Evolutionary conservation across 2,329 filamentous ascomycete genomes (phyloP).

Genomic region (Davidsoniella neocaledoniae): DNA sequence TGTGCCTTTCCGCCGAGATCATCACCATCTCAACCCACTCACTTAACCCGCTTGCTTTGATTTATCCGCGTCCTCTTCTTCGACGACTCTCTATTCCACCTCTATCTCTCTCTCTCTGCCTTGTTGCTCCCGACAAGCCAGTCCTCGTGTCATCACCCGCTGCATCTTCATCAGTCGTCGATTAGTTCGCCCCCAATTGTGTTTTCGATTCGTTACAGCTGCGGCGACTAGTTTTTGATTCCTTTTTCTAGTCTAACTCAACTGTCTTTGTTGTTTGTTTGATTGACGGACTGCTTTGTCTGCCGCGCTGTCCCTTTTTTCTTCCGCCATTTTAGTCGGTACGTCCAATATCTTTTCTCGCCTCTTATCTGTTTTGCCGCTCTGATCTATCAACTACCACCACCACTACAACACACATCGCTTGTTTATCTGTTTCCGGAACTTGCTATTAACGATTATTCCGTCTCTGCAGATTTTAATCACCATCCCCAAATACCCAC

Average conservation of each 20-base stretch:
- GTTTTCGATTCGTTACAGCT: constrained; percentile 11
- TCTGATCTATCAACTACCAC: too few species aligned
- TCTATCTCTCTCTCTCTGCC: not conserved
- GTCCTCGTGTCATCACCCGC: not conserved
- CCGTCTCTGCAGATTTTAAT: not conserved
- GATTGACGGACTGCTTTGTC: not conserved
- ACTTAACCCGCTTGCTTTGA: not conserved
- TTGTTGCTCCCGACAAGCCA: too few species aligned
- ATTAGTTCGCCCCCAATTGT: constrained; percentile 2
- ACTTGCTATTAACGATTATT: not conserved
- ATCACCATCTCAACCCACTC: not conserved
- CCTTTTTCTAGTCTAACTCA: not conserved
- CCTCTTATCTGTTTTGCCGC: not conserved
- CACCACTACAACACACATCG: not conserved
- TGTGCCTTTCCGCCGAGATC: not conserved
- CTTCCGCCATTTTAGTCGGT: constrained; percentile 7
- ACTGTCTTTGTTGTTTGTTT: not conserved
- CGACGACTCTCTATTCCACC: not conserved
- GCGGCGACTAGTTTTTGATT: not conserved
- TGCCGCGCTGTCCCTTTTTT: constrained; percentile 8
- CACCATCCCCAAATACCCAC: not conserved
- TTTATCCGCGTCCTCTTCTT: not conserved
- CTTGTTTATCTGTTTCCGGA: too few species aligned
- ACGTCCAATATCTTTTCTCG: not conserved
- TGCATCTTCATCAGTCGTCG: not conserved